Conservation (phyloP, 495 filamentous ascomycete genomes). For the Neurospora sp. region DNA sequence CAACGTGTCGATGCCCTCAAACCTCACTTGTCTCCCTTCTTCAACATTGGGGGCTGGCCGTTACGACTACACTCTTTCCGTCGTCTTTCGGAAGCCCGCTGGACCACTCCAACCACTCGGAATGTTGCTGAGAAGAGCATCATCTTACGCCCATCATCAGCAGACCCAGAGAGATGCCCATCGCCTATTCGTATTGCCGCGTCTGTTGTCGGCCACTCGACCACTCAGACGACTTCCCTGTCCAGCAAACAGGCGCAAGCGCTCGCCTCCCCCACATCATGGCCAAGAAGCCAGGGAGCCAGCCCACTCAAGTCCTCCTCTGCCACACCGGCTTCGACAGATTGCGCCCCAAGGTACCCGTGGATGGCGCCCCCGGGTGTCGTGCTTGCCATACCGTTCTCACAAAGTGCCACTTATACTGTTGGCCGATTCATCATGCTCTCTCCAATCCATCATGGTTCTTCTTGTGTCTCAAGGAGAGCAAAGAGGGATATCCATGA, state of each 20-base stretch:
- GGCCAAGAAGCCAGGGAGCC: background rate
- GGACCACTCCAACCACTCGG: background rate
- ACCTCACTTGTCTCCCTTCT: background rate
- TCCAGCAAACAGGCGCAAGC: constrained; percentile 12
- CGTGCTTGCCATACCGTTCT: background rate
- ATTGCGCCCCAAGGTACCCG: background rate
- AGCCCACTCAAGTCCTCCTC: background rate
- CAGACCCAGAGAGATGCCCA: background rate
- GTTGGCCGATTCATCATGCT: background rate
- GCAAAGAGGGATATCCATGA: background rate
- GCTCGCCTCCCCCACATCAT: constrained; percentile 16
- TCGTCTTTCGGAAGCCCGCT: background rate
- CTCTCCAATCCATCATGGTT: background rate
- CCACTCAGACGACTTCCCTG: constrained; percentile 2
- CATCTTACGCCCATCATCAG: background rate
- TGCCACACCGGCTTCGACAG: background rate
- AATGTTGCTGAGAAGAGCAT: background rate
- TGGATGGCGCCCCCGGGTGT: background rate
- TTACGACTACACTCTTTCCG: background rate
- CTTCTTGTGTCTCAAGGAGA: background rate
- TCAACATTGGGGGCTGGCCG: background rate
- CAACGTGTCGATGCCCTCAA: background rate
- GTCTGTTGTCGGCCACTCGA: constrained; percentile 1
- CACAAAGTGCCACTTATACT: background rate
- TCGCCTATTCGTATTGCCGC: background rate